Evolutionary conservation across 2,329 filamentous ascomycete species (phyloP).

Genomic region (Leptosphaerulina australis): DNA sequence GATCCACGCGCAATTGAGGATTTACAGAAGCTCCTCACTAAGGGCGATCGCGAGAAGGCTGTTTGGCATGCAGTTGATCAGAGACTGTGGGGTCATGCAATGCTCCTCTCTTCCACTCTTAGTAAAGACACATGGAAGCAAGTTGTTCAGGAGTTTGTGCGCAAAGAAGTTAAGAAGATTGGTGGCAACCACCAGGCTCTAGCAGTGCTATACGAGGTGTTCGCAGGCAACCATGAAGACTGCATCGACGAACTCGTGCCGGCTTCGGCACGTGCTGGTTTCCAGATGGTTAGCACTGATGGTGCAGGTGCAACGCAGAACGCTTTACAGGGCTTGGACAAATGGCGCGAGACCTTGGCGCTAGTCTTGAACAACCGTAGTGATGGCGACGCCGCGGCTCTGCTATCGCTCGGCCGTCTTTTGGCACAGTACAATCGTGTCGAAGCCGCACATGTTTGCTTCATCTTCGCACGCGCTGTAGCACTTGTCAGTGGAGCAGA

Average conservation of each 20-base stretch:
- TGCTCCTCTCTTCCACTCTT: conserved; percentile 84
- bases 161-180: conserved; percentile 86
- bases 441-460: conserved; percentile 94
- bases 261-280: conserved; percentile 85
- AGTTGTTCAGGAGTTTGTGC: conserved; percentile 92
- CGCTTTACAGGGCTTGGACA: conserved; percentile 82
- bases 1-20: conserved; percentile 73
- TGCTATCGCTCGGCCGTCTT: conserved; percentile 80
- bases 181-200: conserved; percentile 84
- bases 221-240: conserved; percentile 92
- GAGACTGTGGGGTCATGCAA: conserved; percentile 93
- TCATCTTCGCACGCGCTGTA: conserved; percentile 76
- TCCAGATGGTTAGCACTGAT: conserved; percentile 81
- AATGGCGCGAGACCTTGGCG: conserved; percentile 89
- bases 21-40: conserved; percentile 73
- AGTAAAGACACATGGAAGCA: conserved; percentile 82
- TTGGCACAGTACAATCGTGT: conserved; percentile 83
- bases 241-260: conserved; percentile 96
- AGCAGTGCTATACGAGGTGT: conserved; percentile 88
- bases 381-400: conserved; percentile 74
- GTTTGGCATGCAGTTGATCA: conserved; percentile 94
- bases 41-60: conserved; percentile 86
- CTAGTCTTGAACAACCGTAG: conserved; percentile 89
- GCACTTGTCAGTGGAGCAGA: conserved; percentile 82
- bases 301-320: conserved; percentile 68